These are phyloP conservation scores for Cicer arietinum DNA, from an alignment of 306 rosid species.

Conservation along the genomic window DNA sequence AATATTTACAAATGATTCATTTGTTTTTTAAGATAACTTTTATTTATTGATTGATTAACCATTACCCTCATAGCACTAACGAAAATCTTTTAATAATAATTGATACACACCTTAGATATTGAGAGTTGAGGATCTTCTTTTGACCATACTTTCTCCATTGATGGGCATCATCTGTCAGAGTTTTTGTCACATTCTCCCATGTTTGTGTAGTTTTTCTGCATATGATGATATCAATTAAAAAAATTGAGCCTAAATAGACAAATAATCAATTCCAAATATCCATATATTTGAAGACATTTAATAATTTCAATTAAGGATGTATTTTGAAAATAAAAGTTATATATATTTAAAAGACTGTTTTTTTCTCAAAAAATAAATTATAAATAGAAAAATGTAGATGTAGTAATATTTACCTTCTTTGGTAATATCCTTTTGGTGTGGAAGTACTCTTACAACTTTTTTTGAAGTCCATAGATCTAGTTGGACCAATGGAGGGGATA, in stretches of 20 bases:
- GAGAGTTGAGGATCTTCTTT: slow-evolving; percentile 49
- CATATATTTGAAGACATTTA: no score
- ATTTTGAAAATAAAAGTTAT: no score
- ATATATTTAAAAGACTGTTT: no score
- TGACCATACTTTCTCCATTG: slow-evolving; percentile 84
- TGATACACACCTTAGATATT: slow-evolving; percentile 46
- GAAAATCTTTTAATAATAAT: not conserved
- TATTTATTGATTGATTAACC: no score
- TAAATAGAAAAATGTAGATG: no score
- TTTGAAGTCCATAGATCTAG: slow-evolving; percentile 41
- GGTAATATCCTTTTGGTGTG: slow-evolving; percentile 42
- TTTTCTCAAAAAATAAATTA: no score
- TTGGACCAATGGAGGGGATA: not conserved
- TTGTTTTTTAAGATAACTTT: no score
- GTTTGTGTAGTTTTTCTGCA: slow-evolving; percentile 53
- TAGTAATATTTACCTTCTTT: slow-evolving; percentile 49
- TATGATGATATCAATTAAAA: not conserved
- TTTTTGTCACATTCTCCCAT: slow-evolving; percentile 43
- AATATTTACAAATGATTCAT: no score
- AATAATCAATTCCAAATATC: no score
- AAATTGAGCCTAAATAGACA: no score
- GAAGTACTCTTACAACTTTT: slow-evolving; percentile 34
- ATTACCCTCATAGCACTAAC: no score
- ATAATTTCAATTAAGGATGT: not conserved
- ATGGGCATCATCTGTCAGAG: slow-evolving; percentile 53